Base-by-base conservation (phyloP, 306 rosid species). In the Prunus padus region DNA sequence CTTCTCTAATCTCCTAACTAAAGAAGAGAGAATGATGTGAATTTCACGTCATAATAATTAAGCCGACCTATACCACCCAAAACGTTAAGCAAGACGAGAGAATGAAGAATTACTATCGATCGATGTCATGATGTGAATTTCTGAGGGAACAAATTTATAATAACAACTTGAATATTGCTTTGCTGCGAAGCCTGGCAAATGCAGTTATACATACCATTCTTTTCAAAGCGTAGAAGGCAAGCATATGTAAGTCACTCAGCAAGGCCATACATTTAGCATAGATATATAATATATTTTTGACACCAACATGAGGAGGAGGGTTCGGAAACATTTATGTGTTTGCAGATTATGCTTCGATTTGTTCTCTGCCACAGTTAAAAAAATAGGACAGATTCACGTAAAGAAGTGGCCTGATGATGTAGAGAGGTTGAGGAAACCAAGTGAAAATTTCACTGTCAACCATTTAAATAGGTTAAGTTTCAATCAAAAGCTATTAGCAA, bases 181-280 rank as follows among this genome's bases (percentile, higher is more conserved):
- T 76, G 82, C 88, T 83, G 89, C 83, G 51, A 90, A 87, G 96
- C 67, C 82, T 83, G 76, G 84, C 78, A 79, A 86, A 69, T 78
- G 80, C 60, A 46, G 51, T 76, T 25, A 16, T 70, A 19, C 67
- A 50, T 65, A 64, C 19, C 68, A 40, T 71, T 65, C 73, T 65
- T 62, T 69, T 70, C 68, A 25, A 77, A 72, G 67, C 78, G 86
- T 90, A 82, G 75, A 88, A 86, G 96, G 87, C 87, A 90, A 90
- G 91, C 69, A 82, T 76, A 59, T 74, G 69, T 49, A 44, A 18
- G 12, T 76, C 56, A 60, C 12, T 59, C 54, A 18, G 59, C 64
- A 64, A 50, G 54, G 31, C 18, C 73, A 64, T 23, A 15, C 9
- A 11, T n/a, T n/a, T n/a, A n/a, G n/a, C n/a, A n/a, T n/a, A n/a